Conservation (phyloP, 2,329 filamentous ascomycete species). For the Knufia petricola region DNA sequence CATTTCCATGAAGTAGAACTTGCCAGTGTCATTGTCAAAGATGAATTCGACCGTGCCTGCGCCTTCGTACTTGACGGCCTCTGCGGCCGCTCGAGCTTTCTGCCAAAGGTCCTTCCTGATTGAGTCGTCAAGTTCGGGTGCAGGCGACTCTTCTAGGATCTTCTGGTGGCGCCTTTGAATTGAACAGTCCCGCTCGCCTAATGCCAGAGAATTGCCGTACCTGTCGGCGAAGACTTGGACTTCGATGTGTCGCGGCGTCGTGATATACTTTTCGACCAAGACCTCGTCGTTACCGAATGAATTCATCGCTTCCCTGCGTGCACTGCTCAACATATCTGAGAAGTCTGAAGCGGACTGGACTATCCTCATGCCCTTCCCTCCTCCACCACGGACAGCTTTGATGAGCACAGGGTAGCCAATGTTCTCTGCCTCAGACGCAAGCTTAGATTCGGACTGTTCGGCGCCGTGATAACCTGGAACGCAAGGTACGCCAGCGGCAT, state of each 20-base stretch:
- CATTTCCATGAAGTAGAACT: constrained; percentile 66
- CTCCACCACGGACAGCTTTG: constrained; percentile 56
- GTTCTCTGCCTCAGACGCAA: constrained; percentile 62
- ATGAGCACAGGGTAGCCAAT: constrained; percentile 57
- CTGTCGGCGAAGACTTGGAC: constrained; percentile 59
- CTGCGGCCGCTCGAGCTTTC: constrained; percentile 53
- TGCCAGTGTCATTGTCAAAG: constrained; percentile 56
- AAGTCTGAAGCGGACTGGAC: constrained; percentile 50
- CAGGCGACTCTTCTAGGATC: constrained; percentile 57
- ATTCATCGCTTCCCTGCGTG: constrained; percentile 54
- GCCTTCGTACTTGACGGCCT: constrained; percentile 56
- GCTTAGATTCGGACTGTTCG: constrained; percentile 59
- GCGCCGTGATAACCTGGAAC: constrained; percentile 90
- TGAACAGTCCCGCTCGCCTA: constrained; percentile 58
- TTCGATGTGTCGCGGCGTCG: constrained; percentile 56
- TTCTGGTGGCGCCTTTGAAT: constrained; percentile 58
- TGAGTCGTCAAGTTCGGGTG: constrained; percentile 49
- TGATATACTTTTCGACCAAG: constrained; percentile 60
- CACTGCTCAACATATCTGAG: constrained; percentile 50
- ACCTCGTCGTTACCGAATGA: constrained; percentile 59
- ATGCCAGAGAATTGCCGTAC: constrained; percentile 54
- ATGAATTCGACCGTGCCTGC: constrained; percentile 61
- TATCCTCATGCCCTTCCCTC: constrained; percentile 62
- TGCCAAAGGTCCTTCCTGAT: constrained; percentile 56
- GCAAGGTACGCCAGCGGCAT: constrained; percentile 82